Evolutionary conservation across 176 grass and related monocot species (phyloP).

Genomic region (Oryza punctata): DNA sequence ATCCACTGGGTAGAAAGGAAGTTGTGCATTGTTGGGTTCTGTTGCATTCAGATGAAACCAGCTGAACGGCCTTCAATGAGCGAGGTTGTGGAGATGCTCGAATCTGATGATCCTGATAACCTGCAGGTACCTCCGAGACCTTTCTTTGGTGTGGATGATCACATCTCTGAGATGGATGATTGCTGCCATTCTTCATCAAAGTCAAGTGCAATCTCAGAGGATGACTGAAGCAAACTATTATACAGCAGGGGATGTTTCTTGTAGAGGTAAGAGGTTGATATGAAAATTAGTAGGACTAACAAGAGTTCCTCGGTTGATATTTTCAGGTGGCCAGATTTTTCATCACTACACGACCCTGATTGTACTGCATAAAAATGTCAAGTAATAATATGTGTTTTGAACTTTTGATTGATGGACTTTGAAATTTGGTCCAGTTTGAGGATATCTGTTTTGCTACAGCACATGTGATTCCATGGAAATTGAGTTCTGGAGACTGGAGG

Average conservation of each 20-base stretch:
- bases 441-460: too few relatives aligned
- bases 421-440: too few relatives aligned
- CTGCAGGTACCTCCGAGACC: conserved; percentile 37
- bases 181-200: not conserved
- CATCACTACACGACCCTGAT: too few relatives aligned
- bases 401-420: too few relatives aligned
- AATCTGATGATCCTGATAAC: not conserved
- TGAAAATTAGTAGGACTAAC: too few relatives aligned
- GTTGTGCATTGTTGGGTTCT: conserved; percentile 40
- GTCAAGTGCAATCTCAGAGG: not conserved
- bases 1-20: conserved; percentile 46
- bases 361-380: too few relatives aligned
- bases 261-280: too few relatives aligned
- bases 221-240: not conserved
- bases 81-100: conserved; percentile 52
- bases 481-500: too few relatives aligned
- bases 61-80: conserved; percentile 32
- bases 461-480: too few relatives aligned
- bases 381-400: too few relatives aligned
- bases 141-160: conserved; percentile 28
- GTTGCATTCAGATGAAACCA: conserved; percentile 52
- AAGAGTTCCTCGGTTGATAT: too few relatives aligned
- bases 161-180: not conserved
- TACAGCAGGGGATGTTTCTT: not conserved
- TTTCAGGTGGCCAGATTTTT: too few relatives aligned